phyloP scores from a whole-genome alignment of 352 stramenopile genomes.

The Globisporangium barbulae region DNA sequence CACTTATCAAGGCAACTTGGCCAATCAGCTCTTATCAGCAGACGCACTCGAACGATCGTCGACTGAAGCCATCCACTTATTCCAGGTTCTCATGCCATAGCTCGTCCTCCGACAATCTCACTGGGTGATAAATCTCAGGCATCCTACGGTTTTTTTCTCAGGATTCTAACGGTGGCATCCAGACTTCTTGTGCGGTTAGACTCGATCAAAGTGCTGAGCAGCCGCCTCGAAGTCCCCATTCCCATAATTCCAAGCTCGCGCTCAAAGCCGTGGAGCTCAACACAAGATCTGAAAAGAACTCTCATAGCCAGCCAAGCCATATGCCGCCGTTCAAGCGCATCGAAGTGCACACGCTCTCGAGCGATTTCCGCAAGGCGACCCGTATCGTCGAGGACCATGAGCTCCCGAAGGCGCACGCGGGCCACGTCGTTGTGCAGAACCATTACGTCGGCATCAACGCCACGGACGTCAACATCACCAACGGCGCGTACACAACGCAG shows the following conservation, averaged over 20 bases:
- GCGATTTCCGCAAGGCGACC: conserved; percentile 37
- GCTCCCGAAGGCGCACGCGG: conserved; percentile 21
- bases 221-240: too few relatives aligned
- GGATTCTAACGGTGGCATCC: too few relatives aligned
- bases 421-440: conserved; percentile 40
- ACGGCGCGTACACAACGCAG: conserved; percentile 33
- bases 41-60: too few relatives aligned
- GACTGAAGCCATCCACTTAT: too few relatives aligned
- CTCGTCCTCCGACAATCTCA: too few relatives aligned
- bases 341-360: conserved; percentile 37
- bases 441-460: conserved; percentile 61
- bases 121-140: too few relatives aligned
- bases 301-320: conserved; percentile 1
- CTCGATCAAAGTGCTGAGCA: too few relatives aligned
- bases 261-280: neutral
- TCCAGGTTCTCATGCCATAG: too few relatives aligned
- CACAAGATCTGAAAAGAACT: neutral
- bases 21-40: too few relatives aligned
- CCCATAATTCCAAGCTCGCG: neutral
- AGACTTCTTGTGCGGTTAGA: too few relatives aligned
- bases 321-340: conserved; percentile 33
- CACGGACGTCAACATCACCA: conserved; percentile 59
- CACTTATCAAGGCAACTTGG: too few relatives aligned
- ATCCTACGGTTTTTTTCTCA: too few relatives aligned
- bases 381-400: conserved; percentile 23